Base-by-base conservation (phyloP, 495 filamentous ascomycete genomes). In the Penicillium salamii region DNA sequence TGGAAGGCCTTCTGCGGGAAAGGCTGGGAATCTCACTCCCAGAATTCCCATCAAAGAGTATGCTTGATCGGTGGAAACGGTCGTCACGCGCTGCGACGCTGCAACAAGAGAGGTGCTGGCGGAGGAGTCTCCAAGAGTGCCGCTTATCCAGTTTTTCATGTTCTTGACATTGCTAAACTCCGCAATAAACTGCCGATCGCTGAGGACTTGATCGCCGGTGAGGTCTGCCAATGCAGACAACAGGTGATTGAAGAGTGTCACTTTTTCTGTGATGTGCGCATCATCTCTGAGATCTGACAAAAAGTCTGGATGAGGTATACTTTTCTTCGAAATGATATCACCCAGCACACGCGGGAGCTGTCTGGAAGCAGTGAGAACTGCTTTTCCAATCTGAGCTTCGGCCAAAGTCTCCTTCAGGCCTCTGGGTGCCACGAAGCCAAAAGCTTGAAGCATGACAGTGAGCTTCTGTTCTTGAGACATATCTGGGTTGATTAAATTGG, bases 21-120 rank as follows among this genome's bases (percentile, higher is more conserved):
- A 57, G 0, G 50, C 54, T 8, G 54, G 49, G 26, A 57, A 57
- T 9, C 46, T 39, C 19, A 57, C 54, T 5, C 54, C 54, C 1
- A 57, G 28, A 26, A 57, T 50, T 46, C 54, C 54, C 54, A 57
- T 57, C 40, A 57, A 34, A 13, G 54, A 57, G 41, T 57, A 57
- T 13, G 50, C 54, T 24, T 57, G 39, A 29, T 57, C 54, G 9
- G 50, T 53, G 3, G 49, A 14, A 11, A 50, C 46, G 20, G 54
- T 57, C 26, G 44, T 49, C n/a, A 46, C 24, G 12, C 54, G 49
- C 12, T 46, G 14, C 6, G 54, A 50, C 12, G 54, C 54, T 0
- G 46, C 31, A 26, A 46, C 32, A n/a, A 57, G 43, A 7, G 52
- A 52, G 12, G 28, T 53, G 14, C 39, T 46, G 11, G 54, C 49